phyloP scores from a whole-genome alignment of 495 filamentous ascomycete species.

The Niebla homalea region DNA sequence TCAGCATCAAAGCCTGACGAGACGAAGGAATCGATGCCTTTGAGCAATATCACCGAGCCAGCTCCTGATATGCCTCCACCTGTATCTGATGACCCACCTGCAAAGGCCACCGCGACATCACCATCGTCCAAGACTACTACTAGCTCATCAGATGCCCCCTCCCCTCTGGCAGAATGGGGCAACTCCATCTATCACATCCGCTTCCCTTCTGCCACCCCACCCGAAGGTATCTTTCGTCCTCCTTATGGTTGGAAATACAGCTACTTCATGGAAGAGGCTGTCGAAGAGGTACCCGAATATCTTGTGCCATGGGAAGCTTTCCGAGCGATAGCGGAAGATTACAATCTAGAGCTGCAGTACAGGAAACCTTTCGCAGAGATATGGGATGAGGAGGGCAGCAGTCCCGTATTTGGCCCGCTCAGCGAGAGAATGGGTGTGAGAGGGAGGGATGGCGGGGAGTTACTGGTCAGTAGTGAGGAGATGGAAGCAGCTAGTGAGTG shows the following conservation, averaged over 20 bases:
- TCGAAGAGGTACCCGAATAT: conserved; percentile 93
- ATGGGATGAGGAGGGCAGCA: conserved; percentile 79
- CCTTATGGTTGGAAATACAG: conserved; percentile 96
- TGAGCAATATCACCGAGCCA: conserved; percentile 1
- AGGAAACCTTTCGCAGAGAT: conserved; percentile 79
- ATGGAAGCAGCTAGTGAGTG: conserved; percentile 69
- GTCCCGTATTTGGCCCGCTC: conserved; percentile 60
- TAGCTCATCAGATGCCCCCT: conserved; percentile 14
- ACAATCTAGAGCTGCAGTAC: conserved; percentile 88
- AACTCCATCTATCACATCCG: conserved; percentile 82
- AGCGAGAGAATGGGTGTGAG: conserved; percentile 92
- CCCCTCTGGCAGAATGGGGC: conserved; percentile 56
- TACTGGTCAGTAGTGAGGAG: conserved; percentile 65
- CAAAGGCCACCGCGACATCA: neutral
- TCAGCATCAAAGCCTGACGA: neutral
- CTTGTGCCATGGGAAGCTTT: conserved; percentile 98
- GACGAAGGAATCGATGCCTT: neutral
- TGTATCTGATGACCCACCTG: neutral
- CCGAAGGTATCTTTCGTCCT: conserved; percentile 71
- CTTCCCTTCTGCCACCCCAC: conserved; percentile 67
- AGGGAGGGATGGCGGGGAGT: conserved; percentile 48
- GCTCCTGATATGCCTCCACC: neutral
- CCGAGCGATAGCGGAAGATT: conserved; percentile 84
- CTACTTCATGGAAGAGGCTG: conserved; percentile 89
- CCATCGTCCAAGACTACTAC: neutral